A percentile compares a stretch with the other conserved stretches of the same genome.
Evolutionary conservation across 345 rosid species (phyloP).

Genomic region (Pistacia atlantica): DNA sequence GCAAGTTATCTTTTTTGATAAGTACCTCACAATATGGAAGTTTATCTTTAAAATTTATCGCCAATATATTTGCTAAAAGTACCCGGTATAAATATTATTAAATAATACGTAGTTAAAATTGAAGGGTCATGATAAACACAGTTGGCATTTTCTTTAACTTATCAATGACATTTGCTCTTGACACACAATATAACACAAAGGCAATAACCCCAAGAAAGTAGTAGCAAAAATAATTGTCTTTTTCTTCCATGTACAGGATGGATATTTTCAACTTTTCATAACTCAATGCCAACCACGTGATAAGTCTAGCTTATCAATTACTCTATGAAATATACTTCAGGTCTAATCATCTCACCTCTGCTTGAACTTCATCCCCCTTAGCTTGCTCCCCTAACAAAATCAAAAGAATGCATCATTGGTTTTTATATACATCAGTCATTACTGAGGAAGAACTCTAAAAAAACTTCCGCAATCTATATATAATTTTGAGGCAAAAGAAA

Average conservation of each 20-base stretch:
- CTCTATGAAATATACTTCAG: neutral
- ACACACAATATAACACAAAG: no score
- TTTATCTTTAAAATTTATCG: no score
- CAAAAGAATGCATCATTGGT: neutral
- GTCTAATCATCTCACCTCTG: constrained; percentile 44
- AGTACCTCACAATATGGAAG: no score
- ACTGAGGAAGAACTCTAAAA: neutral
- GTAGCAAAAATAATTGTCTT: neutral
- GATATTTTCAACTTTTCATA: neutral
- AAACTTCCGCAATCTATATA: neutral
- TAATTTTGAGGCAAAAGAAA: neutral
- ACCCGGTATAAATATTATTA: no score
- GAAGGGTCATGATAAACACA: no score
- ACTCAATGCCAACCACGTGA: neutral
- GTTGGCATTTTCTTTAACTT: no score
- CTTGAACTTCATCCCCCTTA: constrained; percentile 50
- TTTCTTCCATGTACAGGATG: neutral
- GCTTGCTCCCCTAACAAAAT: constrained; percentile 59
- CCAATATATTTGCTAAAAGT: no score
- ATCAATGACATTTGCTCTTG: no score
- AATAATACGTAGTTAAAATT: no score
- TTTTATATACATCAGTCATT: neutral
- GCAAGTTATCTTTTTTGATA: no score
- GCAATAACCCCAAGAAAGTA: neutral
- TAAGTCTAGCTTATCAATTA: neutral